phyloP scores from a whole-genome alignment of 352 stramenopile genomes.

The Phytophthora macrochlamydospora region DNA sequence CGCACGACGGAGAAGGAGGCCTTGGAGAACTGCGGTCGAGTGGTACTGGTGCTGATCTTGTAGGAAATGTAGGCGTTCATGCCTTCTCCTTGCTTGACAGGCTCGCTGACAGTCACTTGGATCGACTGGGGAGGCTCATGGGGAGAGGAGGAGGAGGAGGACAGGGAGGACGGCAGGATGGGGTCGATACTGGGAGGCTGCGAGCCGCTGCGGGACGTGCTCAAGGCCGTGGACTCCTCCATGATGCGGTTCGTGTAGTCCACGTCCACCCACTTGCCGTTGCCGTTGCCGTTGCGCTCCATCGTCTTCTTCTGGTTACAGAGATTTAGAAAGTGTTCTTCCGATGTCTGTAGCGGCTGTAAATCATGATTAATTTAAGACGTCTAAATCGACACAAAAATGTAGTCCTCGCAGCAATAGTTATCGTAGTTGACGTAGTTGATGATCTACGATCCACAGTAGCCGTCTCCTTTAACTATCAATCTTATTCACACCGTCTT shows the following conservation, averaged over 20 bases:
- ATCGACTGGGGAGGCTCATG: conserved; percentile 39
- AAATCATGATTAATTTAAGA: too few relatives aligned
- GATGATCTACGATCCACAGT: too few relatives aligned
- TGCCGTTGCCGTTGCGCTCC: conserved; percentile 84
- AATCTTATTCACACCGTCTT: too few relatives aligned
- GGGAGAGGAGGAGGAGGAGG: conserved; percentile 11
- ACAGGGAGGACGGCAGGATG: conserved; percentile 22
- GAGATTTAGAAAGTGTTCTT: too few relatives aligned
- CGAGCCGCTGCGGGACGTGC: background rate
- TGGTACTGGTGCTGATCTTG: conserved; percentile 89
- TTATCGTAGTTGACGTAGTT: too few relatives aligned
- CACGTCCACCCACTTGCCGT: conserved; percentile 89
- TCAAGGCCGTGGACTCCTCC: conserved; percentile 46
- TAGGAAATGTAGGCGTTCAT: conserved; percentile 99
- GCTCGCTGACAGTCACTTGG: conserved; percentile 92
- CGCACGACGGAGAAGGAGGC: conserved; percentile 91
- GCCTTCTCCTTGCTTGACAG: conserved; percentile 95
- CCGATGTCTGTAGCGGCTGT: too few relatives aligned
- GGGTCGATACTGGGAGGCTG: background rate
- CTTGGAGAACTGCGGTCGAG: conserved; percentile 83
- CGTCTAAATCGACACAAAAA: too few relatives aligned
- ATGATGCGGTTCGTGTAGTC: conserved; percentile 80
- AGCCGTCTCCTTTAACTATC: too few relatives aligned
- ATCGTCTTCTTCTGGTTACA: conserved; percentile 15
- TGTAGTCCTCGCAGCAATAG: too few relatives aligned